A percentile compares a stretch with the other conserved stretches of the same genome.
Evolutionary conservation across 441 rosid species (phyloP).

Genomic region (Hura crepitans): DNA sequence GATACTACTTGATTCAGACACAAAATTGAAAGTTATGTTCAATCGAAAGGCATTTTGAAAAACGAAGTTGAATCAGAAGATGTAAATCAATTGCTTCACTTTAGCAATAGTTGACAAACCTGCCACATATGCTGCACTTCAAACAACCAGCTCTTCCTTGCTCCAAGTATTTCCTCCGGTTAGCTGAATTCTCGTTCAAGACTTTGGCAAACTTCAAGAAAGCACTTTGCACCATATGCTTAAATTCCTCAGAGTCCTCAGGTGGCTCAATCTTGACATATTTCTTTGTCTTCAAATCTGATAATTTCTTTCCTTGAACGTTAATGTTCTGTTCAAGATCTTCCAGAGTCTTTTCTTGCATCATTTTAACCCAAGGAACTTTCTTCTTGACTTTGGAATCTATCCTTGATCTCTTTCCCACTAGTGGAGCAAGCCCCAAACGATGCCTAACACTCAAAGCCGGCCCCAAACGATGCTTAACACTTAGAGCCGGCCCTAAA

Average conservation of each 20-base stretch:
- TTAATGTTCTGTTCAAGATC: slow-evolving; percentile 19
- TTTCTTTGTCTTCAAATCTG: slow-evolving; percentile 13
- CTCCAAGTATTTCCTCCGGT: slow-evolving; percentile 36
- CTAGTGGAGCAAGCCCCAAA: slow-evolving; percentile 15
- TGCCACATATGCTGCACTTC: slow-evolving; percentile 51
- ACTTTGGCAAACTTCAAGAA: slow-evolving; percentile 44
- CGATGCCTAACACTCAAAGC: slow-evolving; percentile 15
- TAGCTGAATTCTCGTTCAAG: slow-evolving; percentile 43
- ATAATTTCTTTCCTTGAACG: slow-evolving; percentile 19
- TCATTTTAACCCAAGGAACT: slow-evolving; percentile 23
- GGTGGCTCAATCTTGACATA: slow-evolving; percentile 21
- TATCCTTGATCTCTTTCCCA: slow-evolving; percentile 19
- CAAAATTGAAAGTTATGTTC: not conserved
- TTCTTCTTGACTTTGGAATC: slow-evolving; percentile 5
- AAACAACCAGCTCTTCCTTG: slow-evolving; percentile 27
- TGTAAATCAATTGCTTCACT: not conserved
- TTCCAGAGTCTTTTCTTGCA: not conserved
- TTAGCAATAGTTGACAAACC: slow-evolving; percentile 30
- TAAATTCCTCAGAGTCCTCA: slow-evolving; percentile 40
- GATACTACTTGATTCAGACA: not conserved
- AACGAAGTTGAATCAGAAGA: not conserved
- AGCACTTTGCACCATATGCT: slow-evolving; percentile 33
- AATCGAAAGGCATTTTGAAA: not conserved
- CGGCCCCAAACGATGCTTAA: slow-evolving; percentile 19
- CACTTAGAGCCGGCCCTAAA: slow-evolving; percentile 16